These are phyloP conservation scores for Cercospora sesami DNA, from an alignment of 2,329 filamentous ascomycete species.

Conservation along the genomic window DNA sequence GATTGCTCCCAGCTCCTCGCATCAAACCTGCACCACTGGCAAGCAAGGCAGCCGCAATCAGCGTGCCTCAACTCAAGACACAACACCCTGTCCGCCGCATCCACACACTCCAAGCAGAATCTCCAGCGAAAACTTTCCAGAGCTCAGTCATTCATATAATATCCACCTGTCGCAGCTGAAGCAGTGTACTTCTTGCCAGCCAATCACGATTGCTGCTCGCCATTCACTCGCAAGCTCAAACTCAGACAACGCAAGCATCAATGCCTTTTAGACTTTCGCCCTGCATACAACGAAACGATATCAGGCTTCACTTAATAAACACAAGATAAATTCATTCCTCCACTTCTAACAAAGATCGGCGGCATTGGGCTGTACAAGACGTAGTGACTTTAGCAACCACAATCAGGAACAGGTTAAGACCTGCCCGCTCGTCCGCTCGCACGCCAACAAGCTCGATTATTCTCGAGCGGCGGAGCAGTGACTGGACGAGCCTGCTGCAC, in stretches of 20 bases:
- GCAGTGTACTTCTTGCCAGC: conserved; percentile 1
- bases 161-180: conserved; percentile 9
- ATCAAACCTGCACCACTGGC: conserved; percentile 10
- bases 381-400: neutral
- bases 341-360: conserved; percentile 6
- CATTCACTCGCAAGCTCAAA: conserved; percentile 10
- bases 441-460: neutral
- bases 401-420: neutral
- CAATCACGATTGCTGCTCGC: conserved; percentile 13
- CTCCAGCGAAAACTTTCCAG: neutral
- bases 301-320: conserved; percentile 12
- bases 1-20: conserved; percentile 9
- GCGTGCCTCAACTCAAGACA: conserved; percentile 3
- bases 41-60: conserved; percentile 10
- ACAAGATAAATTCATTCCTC: conserved; percentile 4
- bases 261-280: conserved; percentile 14
- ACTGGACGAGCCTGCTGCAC: neutral
- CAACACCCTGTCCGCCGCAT: neutral
- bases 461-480: neutral
- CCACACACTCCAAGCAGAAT: neutral
- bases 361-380: conserved; percentile 1
- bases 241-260: conserved; percentile 12
- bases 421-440: neutral
- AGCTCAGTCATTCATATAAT: neutral
- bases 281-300: conserved; percentile 18